Base-by-base conservation (phyloP, 495 filamentous ascomycete species). In the Diplogelasinospora grovesii region DNA sequence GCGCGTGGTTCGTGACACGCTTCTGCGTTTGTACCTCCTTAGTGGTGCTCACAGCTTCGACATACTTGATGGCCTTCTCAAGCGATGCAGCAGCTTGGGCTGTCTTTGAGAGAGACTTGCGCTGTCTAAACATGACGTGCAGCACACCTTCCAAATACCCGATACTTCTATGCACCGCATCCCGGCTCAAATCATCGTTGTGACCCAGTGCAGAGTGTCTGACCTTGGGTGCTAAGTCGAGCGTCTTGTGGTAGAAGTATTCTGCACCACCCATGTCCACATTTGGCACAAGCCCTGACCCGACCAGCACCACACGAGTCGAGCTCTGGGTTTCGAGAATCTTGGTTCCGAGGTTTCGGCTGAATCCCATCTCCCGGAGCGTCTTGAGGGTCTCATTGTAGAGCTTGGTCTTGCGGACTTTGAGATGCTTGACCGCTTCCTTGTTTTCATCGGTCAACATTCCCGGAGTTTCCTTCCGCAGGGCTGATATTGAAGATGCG, bases 301-400 rank as follows among this genome's bases (percentile, higher is more conserved):
- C 37, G 41, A 47, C 69, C 46, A 97, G 70, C 0, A 96, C 70
- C 15, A 74, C 69, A 9, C 82, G 68, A 9, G 85, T 65, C 4
- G 83, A 79, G 22, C 71, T 68, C 61, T 99, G 93, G 27, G 77
- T 75, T 22, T 73, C 71, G 7, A 96, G 70, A 30, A 78, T 56
- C 46, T 79, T 77, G 21, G 69, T 74, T 43, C 82, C 76, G 15
- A 90, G 68, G 55, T 88, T 95, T 10, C 79, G 77, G 49, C 82
- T 82, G 41, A 97, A 76, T 14, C 93, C 93, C 88, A 97, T 95
- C 18, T 82, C 74, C 16, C 86, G 78, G 2, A 96, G 61, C 5
- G 73, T 74, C 52, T 83, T 86, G 40, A 99, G 65, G 0, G 83
- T 86, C 48, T 97, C 90, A 1, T 85, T 81, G 47, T 90, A 92